Conservation (phyloP, 495 filamentous ascomycete genomes). For the Talaromyces stipitatus region DNA sequence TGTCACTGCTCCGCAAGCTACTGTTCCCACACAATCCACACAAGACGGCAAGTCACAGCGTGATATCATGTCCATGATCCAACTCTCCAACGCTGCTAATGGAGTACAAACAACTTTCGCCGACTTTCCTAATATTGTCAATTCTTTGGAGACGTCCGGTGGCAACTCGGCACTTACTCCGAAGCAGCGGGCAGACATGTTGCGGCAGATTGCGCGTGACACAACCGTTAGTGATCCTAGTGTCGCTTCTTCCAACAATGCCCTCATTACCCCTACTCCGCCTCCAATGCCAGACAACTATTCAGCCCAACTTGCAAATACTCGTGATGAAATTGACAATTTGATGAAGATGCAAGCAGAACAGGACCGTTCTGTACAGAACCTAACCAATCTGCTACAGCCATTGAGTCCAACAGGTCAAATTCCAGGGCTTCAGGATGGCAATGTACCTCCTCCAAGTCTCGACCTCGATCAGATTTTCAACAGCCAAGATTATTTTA, state of each 20-base stretch:
- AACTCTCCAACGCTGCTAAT: conserved; percentile 64
- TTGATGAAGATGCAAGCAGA: conserved; percentile 65
- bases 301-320: conserved; percentile 46
- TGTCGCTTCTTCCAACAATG: conserved; percentile 31
- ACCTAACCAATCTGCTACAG: conserved; percentile 60
- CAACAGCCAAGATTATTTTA: conserved; percentile 54
- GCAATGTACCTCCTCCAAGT: conserved; percentile 27
- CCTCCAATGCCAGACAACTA: conserved; percentile 52
- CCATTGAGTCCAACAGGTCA: conserved; percentile 72
- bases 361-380: conserved; percentile 62
- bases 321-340: conserved; percentile 64
- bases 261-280: conserved; percentile 52
- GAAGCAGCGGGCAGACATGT: conserved; percentile 71
- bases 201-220: conserved; percentile 66
- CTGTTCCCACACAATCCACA: not conserved
- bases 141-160: conserved; percentile 55
- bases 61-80: conserved; percentile 83
- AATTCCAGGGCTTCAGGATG: conserved; percentile 63
- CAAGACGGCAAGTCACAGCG: conserved; percentile 39
- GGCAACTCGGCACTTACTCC: conserved; percentile 62
- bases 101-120: conserved; percentile 37
- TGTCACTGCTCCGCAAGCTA: conserved; percentile 22
- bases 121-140: conserved; percentile 71
- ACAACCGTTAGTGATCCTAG: conserved; percentile 23
- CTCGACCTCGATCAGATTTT: conserved; percentile 67